Percentiles rank a stretch among this genome's conserved stretches.
These are phyloP conservation scores for Nemania diffusa DNA, from an alignment of 2,329 filamentous ascomycete genomes.

Conservation along the genomic window DNA sequence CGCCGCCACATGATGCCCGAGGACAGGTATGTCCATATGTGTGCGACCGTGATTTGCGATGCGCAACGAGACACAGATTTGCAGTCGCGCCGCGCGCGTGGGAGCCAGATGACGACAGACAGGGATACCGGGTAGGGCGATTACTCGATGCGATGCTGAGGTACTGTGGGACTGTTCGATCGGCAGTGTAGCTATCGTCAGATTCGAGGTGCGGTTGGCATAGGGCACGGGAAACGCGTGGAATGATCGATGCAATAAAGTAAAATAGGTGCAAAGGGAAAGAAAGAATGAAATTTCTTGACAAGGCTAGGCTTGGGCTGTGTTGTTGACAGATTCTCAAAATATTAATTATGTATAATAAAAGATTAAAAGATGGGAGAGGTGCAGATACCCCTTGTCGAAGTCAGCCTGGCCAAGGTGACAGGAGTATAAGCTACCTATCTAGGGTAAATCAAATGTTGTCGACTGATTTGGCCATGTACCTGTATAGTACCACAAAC, in stretches of 20 bases:
- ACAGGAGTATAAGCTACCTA: constrained; percentile 14
- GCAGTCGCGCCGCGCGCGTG: constrained; percentile 19
- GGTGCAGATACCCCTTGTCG: constrained; percentile 22
- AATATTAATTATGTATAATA: constrained; percentile 1
- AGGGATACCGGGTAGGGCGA: constrained; percentile 15
- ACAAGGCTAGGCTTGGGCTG: constrained; percentile 5
- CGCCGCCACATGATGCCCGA: constrained; percentile 82
- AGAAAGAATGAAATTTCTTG: constrained; percentile 1
- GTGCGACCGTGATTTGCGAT: constrained; percentile 25
- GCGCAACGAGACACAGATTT: constrained; percentile 24
- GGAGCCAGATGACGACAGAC: constrained; percentile 20
- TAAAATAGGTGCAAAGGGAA: neutral
- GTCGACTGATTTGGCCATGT: constrained; percentile 22
- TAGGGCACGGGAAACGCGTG: constrained; percentile 10
- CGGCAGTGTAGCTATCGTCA: constrained; percentile 24
- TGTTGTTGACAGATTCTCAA: constrained; percentile 32
- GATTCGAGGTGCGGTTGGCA: constrained; percentile 18
- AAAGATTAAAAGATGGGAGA: neutral
- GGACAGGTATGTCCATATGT: constrained; percentile 34
- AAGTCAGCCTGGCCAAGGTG: constrained; percentile 21
- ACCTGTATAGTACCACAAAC: constrained; percentile 12
- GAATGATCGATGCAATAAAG: neutral
- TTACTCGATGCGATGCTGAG: neutral
- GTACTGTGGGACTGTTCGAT: constrained; percentile 23
- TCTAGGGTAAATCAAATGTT: constrained; percentile 27